Evolutionary conservation across 257 asterid genomes (phyloP).

Genomic region (Cinchona pubescens): DNA sequence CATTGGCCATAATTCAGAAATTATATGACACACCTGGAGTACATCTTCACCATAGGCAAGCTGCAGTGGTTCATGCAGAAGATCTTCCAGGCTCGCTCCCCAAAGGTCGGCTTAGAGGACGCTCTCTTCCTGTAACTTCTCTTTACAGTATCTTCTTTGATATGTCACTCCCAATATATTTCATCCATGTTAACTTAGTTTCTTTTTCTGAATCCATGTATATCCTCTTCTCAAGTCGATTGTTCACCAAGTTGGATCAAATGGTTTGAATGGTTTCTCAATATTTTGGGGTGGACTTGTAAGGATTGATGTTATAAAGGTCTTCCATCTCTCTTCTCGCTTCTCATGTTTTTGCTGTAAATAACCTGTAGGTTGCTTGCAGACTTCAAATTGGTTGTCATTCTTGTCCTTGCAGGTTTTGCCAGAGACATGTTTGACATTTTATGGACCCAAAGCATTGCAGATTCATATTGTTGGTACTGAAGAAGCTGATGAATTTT

Average conservation of each 20-base stretch:
- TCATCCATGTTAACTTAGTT: background rate
- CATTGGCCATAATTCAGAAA: slow-evolving; percentile 44
- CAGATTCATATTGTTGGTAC: slow-evolving; percentile 69
- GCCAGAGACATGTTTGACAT: slow-evolving; percentile 71
- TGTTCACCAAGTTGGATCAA: slow-evolving; percentile 46
- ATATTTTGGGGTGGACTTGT: slow-evolving; percentile 99
- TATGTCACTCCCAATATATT: slow-evolving; percentile 12
- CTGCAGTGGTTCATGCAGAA: slow-evolving; percentile 87
- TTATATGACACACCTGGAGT: slow-evolving; percentile 96
- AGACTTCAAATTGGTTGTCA: slow-evolving; percentile 9
- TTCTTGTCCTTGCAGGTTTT: slow-evolving; percentile 47
- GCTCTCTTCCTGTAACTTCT: slow-evolving; percentile 68
- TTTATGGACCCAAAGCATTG: slow-evolving; percentile 93
- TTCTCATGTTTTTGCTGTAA: slow-evolving; percentile 18
- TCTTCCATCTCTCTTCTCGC: slow-evolving; percentile 29
- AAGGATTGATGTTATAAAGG: slow-evolving; percentile 76
- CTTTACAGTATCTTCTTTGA: slow-evolving; percentile 20
- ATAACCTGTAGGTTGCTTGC: slow-evolving; percentile 14
- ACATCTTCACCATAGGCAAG: slow-evolving; percentile 98
- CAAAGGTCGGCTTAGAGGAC: slow-evolving; percentile 93
- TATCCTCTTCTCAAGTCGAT: slow-evolving; percentile 14
- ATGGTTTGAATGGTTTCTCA: slow-evolving; percentile 77
- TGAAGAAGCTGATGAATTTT: slow-evolving; percentile 83
- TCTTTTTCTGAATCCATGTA: slow-evolving; percentile 10
- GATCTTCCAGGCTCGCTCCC: slow-evolving; percentile 96